Conservation (phyloP, 1,139 yeast species). For the Nakaseomyces kungkrabaensis region DNA sequence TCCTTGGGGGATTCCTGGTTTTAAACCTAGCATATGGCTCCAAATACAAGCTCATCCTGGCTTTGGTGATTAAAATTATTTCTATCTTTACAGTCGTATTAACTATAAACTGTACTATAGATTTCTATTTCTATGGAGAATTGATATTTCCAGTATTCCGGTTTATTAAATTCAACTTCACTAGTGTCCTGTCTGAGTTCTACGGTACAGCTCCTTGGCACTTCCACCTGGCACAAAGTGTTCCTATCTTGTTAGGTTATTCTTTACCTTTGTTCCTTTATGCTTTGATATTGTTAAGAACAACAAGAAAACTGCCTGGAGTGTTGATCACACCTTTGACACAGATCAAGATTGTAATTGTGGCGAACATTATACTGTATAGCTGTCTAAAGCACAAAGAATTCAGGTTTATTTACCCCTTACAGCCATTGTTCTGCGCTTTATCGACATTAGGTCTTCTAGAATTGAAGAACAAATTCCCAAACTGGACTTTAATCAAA, state of each 20-base stretch:
- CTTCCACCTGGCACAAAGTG: slow-evolving; percentile 71
- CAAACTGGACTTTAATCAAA: not conserved
- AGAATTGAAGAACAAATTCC: slow-evolving; percentile 4
- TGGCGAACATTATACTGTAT: slow-evolving; percentile 42
- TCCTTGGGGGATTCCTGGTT: slow-evolving; percentile 38
- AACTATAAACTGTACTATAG: slow-evolving; percentile 37
- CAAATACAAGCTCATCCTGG: slow-evolving; percentile 9
- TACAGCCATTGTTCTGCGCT: slow-evolving; percentile 61
- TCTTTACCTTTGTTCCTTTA: slow-evolving; percentile 50
- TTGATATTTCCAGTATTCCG: slow-evolving; percentile 55
- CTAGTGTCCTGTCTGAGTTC: slow-evolving; percentile 63
- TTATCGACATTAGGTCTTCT: slow-evolving; percentile 32
- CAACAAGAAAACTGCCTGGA: slow-evolving; percentile 2
- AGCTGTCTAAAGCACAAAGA: slow-evolving; percentile 78
- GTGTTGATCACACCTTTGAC: slow-evolving; percentile 10
- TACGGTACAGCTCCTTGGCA: slow-evolving; percentile 85
- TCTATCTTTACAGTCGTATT: slow-evolving; percentile 13
- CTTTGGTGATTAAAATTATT: slow-evolving; percentile 19
- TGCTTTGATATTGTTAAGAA: slow-evolving; percentile 29
- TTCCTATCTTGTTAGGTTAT: slow-evolving; percentile 65
- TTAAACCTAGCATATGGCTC: slow-evolving; percentile 11
- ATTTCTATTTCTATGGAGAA: slow-evolving; percentile 50
- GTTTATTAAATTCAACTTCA: slow-evolving; percentile 67
- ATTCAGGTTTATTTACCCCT: slow-evolving; percentile 77
- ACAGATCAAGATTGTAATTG: slow-evolving; percentile 26